These are phyloP conservation scores for Selenicereus undatus DNA, from an alignment of 148 eudicot species.

Conservation along the genomic window DNA sequence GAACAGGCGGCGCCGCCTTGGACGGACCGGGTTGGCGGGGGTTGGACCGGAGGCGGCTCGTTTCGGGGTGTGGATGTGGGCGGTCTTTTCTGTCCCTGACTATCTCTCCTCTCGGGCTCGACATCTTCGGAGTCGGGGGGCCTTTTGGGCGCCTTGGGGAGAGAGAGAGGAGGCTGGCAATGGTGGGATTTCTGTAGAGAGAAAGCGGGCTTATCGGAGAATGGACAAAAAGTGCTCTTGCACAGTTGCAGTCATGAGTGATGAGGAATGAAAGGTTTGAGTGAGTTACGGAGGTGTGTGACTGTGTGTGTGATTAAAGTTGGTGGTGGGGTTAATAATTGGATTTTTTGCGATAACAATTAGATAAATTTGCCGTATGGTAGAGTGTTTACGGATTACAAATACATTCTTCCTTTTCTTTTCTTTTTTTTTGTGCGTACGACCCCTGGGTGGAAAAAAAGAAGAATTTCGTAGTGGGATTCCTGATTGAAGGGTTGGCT, in stretches of 20 bases:
- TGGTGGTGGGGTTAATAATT: background rate
- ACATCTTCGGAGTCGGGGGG: background rate
- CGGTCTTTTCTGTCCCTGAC: background rate
- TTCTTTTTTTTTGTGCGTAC: too few relatives aligned
- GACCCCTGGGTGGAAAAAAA: too few relatives aligned
- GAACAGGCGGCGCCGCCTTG: constrained; percentile 21
- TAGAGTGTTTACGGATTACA: background rate
- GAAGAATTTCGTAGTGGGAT: too few relatives aligned
- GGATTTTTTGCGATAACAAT: background rate
- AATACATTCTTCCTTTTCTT: too few relatives aligned
- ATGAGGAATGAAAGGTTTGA: background rate
- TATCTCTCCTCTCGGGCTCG: background rate
- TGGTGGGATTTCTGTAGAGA: background rate
- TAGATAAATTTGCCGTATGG: background rate
- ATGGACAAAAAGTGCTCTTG: background rate
- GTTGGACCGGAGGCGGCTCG: background rate
- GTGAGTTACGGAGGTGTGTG: background rate
- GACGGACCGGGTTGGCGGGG: constrained; percentile 12
- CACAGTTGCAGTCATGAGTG: too few relatives aligned
- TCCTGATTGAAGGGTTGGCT: too few relatives aligned
- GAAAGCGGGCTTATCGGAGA: background rate
- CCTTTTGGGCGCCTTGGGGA: background rate
- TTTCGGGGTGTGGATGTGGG: background rate
- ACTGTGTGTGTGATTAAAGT: background rate
- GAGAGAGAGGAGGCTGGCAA: background rate